A percentile compares a stretch with the other conserved stretches of the same genome.
These are phyloP conservation scores for Fusarium ambrosium DNA, from an alignment of 2,329 filamentous ascomycete genomes.

Conservation along the genomic window DNA sequence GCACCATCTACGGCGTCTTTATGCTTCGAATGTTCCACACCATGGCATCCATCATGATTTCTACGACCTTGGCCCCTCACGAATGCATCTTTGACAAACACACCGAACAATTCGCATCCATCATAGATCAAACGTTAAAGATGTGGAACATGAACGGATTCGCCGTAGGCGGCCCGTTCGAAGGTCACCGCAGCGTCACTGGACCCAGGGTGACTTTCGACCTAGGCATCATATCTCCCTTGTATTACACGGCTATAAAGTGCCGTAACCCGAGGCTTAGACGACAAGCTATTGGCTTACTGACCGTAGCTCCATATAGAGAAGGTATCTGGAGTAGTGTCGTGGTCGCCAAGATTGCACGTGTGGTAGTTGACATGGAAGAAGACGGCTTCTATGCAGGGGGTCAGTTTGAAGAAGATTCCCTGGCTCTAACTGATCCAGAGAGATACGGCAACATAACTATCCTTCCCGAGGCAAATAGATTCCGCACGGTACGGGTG, in stretches of 20 bases:
- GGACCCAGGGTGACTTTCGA: background rate
- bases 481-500: background rate
- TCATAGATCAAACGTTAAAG: background rate
- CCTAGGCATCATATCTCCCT: background rate
- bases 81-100: background rate
- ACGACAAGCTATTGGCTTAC: background rate
- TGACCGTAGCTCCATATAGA: background rate
- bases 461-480: background rate
- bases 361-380: background rate
- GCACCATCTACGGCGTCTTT: background rate
- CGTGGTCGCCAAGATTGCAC: background rate
- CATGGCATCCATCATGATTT: background rate
- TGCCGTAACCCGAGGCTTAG: background rate
- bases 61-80: background rate
- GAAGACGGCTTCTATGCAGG: background rate
- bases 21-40: background rate
- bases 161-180: background rate
- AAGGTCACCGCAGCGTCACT: background rate
- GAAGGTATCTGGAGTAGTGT: background rate
- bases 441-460: background rate
- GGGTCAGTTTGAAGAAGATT: background rate
- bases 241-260: slow-evolving; percentile 3
- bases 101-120: background rate
- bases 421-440: background rate
- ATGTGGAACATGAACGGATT: background rate